These are phyloP conservation scores for Naganishia antarctica DNA, from an alignment of 768 basidiomycete genomes.

Conservation along the genomic window DNA sequence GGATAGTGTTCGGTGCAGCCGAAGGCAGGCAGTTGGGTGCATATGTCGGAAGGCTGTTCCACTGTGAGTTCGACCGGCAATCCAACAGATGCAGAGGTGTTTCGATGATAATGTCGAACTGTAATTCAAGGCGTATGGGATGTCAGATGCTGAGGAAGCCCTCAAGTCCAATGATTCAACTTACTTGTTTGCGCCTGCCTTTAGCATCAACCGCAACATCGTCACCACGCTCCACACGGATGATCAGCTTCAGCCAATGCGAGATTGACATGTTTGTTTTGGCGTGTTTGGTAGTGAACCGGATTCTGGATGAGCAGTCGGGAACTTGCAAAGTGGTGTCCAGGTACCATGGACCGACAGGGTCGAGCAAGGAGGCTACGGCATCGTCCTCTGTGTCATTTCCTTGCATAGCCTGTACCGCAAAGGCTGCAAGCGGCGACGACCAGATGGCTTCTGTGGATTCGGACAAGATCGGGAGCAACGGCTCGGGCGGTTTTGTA, in stretches of 20 bases:
- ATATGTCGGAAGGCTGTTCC: conserved; percentile 74
- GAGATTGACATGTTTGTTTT: conserved; percentile 66
- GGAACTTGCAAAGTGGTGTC: conserved; percentile 68
- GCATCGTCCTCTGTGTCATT: conserved; percentile 42
- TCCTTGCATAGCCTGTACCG: conserved; percentile 47
- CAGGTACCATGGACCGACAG: conserved; percentile 76
- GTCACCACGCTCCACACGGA: conserved; percentile 78
- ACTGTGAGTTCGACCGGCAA: conserved; percentile 75
- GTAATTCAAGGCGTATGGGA: neutral
- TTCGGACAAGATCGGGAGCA: conserved; percentile 75
- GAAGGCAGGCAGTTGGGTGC: conserved; percentile 41
- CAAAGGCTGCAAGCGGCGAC: conserved; percentile 62
- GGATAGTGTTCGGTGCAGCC: conserved; percentile 29
- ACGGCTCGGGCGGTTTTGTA: conserved; percentile 54
- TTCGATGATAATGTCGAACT: conserved; percentile 49
- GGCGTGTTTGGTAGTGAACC: conserved; percentile 74
- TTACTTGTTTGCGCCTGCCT: conserved; percentile 64
- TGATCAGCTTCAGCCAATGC: conserved; percentile 73
- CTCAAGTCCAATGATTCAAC: neutral
- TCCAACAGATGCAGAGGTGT: conserved; percentile 82
- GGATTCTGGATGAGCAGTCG: conserved; percentile 54
- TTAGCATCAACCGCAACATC: conserved; percentile 61
- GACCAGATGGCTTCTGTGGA: conserved; percentile 58
- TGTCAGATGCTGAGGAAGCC: neutral
- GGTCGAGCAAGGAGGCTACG: conserved; percentile 49